Evolutionary conservation across 2,329 filamentous ascomycete genomes (phyloP).

Genomic region (Botrytis hyacinthi): DNA sequence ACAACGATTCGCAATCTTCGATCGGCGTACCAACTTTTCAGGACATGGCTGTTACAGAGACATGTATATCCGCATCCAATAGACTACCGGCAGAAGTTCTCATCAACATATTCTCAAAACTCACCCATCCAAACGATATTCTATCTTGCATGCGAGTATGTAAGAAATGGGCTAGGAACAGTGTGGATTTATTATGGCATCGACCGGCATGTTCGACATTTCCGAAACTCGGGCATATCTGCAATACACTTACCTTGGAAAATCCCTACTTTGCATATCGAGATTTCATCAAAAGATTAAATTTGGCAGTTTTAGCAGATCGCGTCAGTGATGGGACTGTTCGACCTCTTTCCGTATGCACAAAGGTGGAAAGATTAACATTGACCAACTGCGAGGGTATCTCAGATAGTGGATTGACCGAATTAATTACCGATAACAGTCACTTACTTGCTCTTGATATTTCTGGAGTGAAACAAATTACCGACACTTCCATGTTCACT

Average conservation of each 20-base stretch:
- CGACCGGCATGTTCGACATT: conserved; percentile 87
- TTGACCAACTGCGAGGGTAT: conserved; percentile 84
- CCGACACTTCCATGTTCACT: conserved; percentile 73
- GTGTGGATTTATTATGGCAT: conserved; percentile 93
- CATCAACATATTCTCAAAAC: conserved; percentile 85
- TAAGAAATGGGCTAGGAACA: conserved; percentile 87
- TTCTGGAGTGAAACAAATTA: conserved; percentile 75
- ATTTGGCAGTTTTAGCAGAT: conserved; percentile 74
- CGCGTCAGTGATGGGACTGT: conserved; percentile 87
- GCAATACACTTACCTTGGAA: conserved; percentile 68
- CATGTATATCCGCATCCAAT: conserved; percentile 74
- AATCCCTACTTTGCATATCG: conserved; percentile 86
- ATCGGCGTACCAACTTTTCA: conserved; percentile 76
- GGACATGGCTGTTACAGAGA: conserved; percentile 67
- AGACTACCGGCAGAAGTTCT: conserved; percentile 91
- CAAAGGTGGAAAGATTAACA: conserved; percentile 87
- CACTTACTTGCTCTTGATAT: conserved; percentile 88
- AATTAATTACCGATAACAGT: conserved; percentile 74
- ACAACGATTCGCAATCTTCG: conserved; percentile 92
- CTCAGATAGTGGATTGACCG: conserved; percentile 78
- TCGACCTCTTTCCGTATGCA: conserved; percentile 76
- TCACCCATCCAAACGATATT: conserved; percentile 73
- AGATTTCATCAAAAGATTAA: conserved; percentile 87
- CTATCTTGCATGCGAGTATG: conserved; percentile 91
- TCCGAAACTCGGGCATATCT: conserved; percentile 77